Base-by-base conservation (phyloP, 768 basidiomycete species). In the Rhizopogon roseolus region DNA sequence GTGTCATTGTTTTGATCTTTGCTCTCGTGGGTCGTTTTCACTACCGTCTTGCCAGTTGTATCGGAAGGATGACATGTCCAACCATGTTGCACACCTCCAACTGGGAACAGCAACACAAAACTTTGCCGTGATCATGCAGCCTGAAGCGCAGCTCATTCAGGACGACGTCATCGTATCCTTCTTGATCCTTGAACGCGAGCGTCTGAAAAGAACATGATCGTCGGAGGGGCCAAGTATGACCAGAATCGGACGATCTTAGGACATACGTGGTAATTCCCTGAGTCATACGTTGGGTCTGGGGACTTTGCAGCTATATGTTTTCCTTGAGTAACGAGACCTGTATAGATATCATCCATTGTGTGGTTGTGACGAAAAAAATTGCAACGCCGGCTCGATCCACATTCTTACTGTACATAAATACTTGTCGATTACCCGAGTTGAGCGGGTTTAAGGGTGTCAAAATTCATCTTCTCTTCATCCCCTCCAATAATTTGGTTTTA, bases 401-500 rank as follows among this genome's bases (percentile, higher is more conserved):
- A 36, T 48, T 11, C 13, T 48, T 48, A 48, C 19, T 48, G 29
- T 48, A 36, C 16, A 48, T 48, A 48, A 16, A 22, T 22, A 22
- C 32, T 46, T 13, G 19, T 34, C 29, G 45, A 48, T 48, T 34
- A 9, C 46, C 46, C 4, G 37, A 48, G 46, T 48, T 48, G 46
- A 48, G 46, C 46, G 22, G 46, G 34, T 22, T 32, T 36, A 16
- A 48, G 34, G 9, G 14, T 14, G 19, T 7, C 13, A 32, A 48
- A 9, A 16, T 16, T 34, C 14, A 48, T 22, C 46, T n/a, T 17
- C 19, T 29, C 8, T 27, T 60, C 55, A 73, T 8, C 89, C 90
- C 54, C 88, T 75, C 75, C 78, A 97, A 67, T 98, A 98, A 56
- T 81, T 85, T 14, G 90, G 73, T 62, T 85, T 82, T 14, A 90